A percentile compares a stretch with the other conserved stretches of the same genome.
These are phyloP conservation scores for Gentiana macrophylla DNA, from an alignment of 257 asterid species.

Conservation along the genomic window DNA sequence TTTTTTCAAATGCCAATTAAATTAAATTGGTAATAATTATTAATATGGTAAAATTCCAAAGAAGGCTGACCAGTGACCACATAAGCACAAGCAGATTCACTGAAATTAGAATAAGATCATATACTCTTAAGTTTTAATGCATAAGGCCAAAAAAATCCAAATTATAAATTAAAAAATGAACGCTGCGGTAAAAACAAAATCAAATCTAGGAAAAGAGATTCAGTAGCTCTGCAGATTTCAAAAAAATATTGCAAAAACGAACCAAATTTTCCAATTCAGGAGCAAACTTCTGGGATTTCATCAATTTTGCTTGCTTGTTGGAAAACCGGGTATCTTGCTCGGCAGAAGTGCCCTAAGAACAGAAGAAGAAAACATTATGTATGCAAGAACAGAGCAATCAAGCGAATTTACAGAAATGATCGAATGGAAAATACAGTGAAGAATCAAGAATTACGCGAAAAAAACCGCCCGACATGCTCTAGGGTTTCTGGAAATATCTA, in stretches of 20 bases:
- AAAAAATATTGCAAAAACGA: constrained; percentile 10
- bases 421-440: not conserved
- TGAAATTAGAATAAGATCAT: no score
- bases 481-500: constrained; percentile 37
- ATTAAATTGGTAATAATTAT: no score
- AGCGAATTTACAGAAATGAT: not conserved
- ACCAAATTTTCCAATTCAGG: constrained; percentile 93
- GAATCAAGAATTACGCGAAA: constrained; percentile 47
- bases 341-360: constrained; percentile 85
- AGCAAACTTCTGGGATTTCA: constrained; percentile 93
- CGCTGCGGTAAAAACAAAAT: not conserved
- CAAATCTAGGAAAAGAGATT: not conserved
- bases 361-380: constrained; percentile 6
- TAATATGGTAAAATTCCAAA: no score
- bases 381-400: not conserved
- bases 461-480: constrained; percentile 88
- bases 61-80: no score
- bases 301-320: constrained; percentile 91
- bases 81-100: no score
- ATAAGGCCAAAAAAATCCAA: not conserved
- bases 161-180: not conserved
- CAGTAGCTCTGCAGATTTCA: not conserved
- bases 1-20: no score
- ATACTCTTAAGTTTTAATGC: no score
- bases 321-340: constrained; percentile 98